Conservation (phyloP, 441 rosid species). For the Erodium moschatum region DNA sequence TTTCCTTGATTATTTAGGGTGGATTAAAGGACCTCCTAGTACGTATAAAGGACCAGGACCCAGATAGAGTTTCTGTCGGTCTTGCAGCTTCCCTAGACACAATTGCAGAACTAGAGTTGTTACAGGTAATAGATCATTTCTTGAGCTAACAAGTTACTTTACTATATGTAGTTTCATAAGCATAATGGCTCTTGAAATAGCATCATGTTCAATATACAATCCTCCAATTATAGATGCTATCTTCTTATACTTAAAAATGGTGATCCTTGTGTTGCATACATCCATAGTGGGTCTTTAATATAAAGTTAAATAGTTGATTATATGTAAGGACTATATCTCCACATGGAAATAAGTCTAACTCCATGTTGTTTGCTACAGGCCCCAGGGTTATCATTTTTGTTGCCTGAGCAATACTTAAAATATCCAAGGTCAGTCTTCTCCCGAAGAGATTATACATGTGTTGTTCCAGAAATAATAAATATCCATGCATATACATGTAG, state of each 20-base stretch:
- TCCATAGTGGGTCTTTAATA: neutral
- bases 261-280: neutral
- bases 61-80: slow-evolving; percentile 82
- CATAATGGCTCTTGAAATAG: neutral
- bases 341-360: slow-evolving; percentile 18
- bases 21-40: slow-evolving; percentile 71
- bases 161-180: neutral
- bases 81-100: slow-evolving; percentile 74
- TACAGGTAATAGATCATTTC: slow-evolving; percentile 45
- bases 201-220: neutral
- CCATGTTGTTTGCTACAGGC: slow-evolving; percentile 49
- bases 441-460: neutral
- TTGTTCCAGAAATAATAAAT: neutral
- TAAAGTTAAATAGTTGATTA: neutral
- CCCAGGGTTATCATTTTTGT: slow-evolving; percentile 80
- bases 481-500: neutral
- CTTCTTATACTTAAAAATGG: neutral
- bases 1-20: slow-evolving; percentile 41
- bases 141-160: neutral
- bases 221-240: neutral
- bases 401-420: slow-evolving; percentile 68
- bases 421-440: slow-evolving; percentile 67
- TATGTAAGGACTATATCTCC: slow-evolving; percentile 3
- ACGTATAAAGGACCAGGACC: slow-evolving; percentile 73
- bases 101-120: slow-evolving; percentile 77